A percentile compares a stretch with the other conserved stretches of the same genome.
These are phyloP conservation scores for Neofusicoccum ribis DNA, from an alignment of 2,329 filamentous ascomycete species.

Conservation along the genomic window DNA sequence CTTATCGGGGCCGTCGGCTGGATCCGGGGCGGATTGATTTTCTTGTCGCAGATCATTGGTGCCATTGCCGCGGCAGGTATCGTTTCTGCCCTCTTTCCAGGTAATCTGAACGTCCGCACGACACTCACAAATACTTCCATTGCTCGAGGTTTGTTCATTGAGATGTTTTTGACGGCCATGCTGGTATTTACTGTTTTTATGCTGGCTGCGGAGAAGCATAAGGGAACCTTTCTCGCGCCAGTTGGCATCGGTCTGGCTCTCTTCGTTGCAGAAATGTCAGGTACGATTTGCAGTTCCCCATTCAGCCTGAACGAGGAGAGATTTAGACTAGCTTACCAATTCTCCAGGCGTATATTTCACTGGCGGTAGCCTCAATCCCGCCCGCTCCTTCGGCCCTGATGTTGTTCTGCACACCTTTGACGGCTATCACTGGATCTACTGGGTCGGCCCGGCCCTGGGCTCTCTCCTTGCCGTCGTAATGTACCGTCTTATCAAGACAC, in stretches of 20 bases:
- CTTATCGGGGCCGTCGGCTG: constrained; percentile 32
- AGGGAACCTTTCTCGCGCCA: constrained; percentile 29
- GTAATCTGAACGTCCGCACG: constrained; percentile 33
- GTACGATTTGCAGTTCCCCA: constrained; percentile 20
- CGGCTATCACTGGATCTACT: constrained; percentile 50
- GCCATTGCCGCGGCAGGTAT: constrained; percentile 24
- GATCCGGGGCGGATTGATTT: constrained; percentile 32
- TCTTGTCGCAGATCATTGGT: constrained; percentile 33
- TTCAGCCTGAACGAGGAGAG: too few species aligned
- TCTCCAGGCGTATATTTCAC: constrained; percentile 41
- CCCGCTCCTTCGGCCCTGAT: constrained; percentile 47
- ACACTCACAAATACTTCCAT: constrained; percentile 34
- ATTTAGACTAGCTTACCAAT: constrained; percentile 35
- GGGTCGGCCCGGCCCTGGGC: constrained; percentile 46
- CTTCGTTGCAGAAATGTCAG: constrained; percentile 29
- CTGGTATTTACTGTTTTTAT: constrained; percentile 40
- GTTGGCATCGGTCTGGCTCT: constrained; percentile 27
- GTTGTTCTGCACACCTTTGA: constrained; percentile 45
- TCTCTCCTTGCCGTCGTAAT: constrained; percentile 39
- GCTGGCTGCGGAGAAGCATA: constrained; percentile 33
- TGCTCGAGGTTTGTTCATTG: constrained; percentile 39
- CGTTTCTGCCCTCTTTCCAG: constrained; percentile 32
- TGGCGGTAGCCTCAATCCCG: constrained; percentile 49
- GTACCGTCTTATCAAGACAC: constrained; percentile 41
- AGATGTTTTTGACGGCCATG: constrained; percentile 41